Evolutionary conservation across 2,329 filamentous ascomycete genomes (phyloP), one percentile per base, ranked within the genome.

Genomic region (Botrytis fragariae): DNA sequence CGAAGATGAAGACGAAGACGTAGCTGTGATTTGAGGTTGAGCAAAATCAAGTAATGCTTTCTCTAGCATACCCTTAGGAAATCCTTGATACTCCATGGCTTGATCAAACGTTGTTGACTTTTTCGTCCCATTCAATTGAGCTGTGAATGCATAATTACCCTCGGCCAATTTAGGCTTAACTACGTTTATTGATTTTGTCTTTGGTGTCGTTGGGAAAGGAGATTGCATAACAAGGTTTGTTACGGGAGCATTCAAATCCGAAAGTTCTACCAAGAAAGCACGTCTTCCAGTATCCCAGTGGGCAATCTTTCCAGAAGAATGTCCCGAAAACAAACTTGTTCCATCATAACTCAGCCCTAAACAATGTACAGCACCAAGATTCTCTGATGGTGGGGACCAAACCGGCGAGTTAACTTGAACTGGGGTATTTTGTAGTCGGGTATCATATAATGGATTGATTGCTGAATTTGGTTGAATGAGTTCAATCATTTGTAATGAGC

Each of bases 331-430:
- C 35, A 98, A 84, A 12, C 86, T 88, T 61, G 91, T 94, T 39
- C 93, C 93, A 81, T 98, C 95, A 82, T 96, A 95, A 79, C 89
- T 95, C 71, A 97, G 83, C 32, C 88, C 87, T 73, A 97, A 81
- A 78, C 92, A 93, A 37, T 90, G 87, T 6, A 88, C 88, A 10
- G 87, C 85, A 74, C 88, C 83, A 79, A 89, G 25, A n/a, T n/a
- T 85, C 80, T 80, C 79, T 48, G 73, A 77, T 48, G 79, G 84
- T 82, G 78, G 81, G 78, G 73, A 84, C 82, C 76, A 81, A 74
- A 87, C 86, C 45, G 87, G 87, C 71, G 82, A 83, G 20, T 84
- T 84, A 20, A 89, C 82, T 81, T 88, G 89, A 72, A 87, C 87
- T 37, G 86, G 87, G 63, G 86, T 91, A 72, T 86, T 87, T 57